Conservation (phyloP, 495 filamentous ascomycete species). For the Lophiotrema nucula region DNA sequence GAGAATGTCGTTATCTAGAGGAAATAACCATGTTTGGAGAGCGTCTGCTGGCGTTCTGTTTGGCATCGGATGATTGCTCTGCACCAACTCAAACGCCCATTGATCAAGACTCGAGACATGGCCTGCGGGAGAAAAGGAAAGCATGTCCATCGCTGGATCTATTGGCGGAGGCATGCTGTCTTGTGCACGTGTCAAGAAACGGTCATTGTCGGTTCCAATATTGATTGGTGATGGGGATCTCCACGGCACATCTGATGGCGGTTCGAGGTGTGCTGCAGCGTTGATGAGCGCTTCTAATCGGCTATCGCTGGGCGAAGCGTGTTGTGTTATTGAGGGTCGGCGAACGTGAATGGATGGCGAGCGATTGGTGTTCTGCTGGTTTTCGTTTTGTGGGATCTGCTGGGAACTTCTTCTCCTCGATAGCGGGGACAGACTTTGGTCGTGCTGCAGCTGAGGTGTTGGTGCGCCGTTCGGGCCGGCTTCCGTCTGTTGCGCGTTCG, state of each 20-base stretch:
- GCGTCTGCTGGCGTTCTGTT: constrained; percentile 30
- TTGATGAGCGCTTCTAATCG: constrained; percentile 31
- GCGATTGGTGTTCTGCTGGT: not conserved
- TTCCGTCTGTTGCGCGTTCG: constrained; percentile 3
- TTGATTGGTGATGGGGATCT: constrained; percentile 31
- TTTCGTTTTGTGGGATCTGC: constrained; percentile 16
- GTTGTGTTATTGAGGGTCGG: constrained; percentile 9
- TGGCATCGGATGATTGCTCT: constrained; percentile 29
- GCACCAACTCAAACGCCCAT: constrained; percentile 32
- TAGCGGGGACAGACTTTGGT: constrained; percentile 24
- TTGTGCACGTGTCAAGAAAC: constrained; percentile 18
- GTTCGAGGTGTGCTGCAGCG: constrained; percentile 25
- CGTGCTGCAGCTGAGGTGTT: constrained; percentile 22
- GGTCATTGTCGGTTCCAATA: constrained; percentile 20
- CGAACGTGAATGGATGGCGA: constrained; percentile 23
- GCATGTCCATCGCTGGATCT: constrained; percentile 31
- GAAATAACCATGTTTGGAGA: constrained; percentile 31
- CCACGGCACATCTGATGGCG: constrained; percentile 22
- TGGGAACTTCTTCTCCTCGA: constrained; percentile 22
- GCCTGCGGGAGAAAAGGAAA: constrained; percentile 29
- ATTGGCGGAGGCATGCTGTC: constrained; percentile 32
- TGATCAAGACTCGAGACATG: constrained; percentile 31
- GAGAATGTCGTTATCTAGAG: constrained; percentile 22
- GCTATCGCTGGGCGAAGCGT: constrained; percentile 26
- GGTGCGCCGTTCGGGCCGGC: constrained; percentile 4